Percentiles rank a stretch among this genome's conserved stretches.
phyloP scores from a whole-genome alignment of 2,329 filamentous ascomycete species.

The Fusarium begoniae region DNA sequence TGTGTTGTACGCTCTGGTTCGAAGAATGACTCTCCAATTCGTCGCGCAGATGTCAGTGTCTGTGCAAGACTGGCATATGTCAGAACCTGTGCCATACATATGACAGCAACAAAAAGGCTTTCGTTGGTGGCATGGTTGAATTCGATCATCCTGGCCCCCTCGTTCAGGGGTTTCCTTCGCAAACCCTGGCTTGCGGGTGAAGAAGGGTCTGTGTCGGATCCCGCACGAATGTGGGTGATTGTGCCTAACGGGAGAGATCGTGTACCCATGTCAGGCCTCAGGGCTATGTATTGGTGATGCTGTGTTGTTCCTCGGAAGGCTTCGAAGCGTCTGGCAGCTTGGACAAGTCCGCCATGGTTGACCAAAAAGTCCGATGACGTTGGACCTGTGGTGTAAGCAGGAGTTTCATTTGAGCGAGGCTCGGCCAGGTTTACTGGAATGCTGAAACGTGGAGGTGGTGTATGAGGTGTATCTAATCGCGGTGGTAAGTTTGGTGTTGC shows the following conservation, averaged over 20 bases:
- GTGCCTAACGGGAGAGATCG: conserved; percentile 29
- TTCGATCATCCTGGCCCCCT: conserved; percentile 35
- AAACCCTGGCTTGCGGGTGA: conserved; percentile 13
- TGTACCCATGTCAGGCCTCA: conserved; percentile 32
- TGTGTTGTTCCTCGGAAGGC: conserved; percentile 32
- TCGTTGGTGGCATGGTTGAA: conserved; percentile 42
- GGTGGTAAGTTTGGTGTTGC: conserved; percentile 39
- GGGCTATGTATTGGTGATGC: conserved; percentile 34
- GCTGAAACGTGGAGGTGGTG: conserved; percentile 21
- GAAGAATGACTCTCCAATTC: conserved; percentile 35
- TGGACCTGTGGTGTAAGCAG: not conserved
- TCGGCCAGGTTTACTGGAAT: conserved; percentile 19
- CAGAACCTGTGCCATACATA: conserved; percentile 40
- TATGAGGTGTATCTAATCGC: conserved; percentile 38
- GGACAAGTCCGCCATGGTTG: conserved; percentile 37
- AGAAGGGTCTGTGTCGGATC: conserved; percentile 25
- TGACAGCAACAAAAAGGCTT: conserved; percentile 36
- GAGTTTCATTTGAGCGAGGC: not conserved
- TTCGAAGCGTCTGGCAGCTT: conserved; percentile 39
- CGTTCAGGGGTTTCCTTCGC: conserved; percentile 38
- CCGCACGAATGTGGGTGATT: conserved; percentile 33
- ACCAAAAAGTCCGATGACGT: conserved; percentile 12
- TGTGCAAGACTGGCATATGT: conserved; percentile 39
- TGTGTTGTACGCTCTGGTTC: conserved; percentile 31
- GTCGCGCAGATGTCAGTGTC: conserved; percentile 34